Percentiles rank a stretch among this genome's conserved stretches.
phyloP scores from a whole-genome alignment of 306 rosid species.

The Datisca glomerata region DNA sequence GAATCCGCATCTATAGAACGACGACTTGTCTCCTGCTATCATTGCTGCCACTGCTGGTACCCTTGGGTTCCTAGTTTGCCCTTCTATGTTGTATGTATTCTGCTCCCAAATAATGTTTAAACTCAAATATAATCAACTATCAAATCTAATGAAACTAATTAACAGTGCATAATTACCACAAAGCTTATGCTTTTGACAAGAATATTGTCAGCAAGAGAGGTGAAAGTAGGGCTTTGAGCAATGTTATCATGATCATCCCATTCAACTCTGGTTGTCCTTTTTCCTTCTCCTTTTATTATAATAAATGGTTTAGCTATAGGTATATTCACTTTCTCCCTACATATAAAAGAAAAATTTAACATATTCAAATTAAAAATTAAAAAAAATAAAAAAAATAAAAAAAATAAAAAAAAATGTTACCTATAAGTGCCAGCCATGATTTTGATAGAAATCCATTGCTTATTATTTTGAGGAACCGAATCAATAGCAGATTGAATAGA shows the following conservation, averaged over 20 bases:
- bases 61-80: neutral
- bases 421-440: constrained; percentile 51
- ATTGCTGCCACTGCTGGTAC: constrained; percentile 52
- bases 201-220: constrained; percentile 31
- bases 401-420: too few relatives aligned
- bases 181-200: constrained; percentile 46
- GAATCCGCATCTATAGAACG: constrained; percentile 45
- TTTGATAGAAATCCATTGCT: constrained; percentile 25
- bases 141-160: too few relatives aligned
- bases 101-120: neutral
- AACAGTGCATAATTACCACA: constrained; percentile 26
- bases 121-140: neutral
- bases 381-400: neutral
- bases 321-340: constrained; percentile 53
- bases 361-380: neutral
- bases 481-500: constrained; percentile 37
- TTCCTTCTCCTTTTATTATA: constrained; percentile 41
- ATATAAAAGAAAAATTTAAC: neutral
- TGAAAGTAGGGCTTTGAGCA: constrained; percentile 55
- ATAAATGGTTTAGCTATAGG: constrained; percentile 51
- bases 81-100: constrained; percentile 48
- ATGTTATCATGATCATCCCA: constrained; percentile 49
- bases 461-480: constrained; percentile 33
- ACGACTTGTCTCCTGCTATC: constrained; percentile 41
- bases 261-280: constrained; percentile 31